phyloP scores from a whole-genome alignment of 2,329 filamentous ascomycete genomes.

The Trichophyton simii region DNA sequence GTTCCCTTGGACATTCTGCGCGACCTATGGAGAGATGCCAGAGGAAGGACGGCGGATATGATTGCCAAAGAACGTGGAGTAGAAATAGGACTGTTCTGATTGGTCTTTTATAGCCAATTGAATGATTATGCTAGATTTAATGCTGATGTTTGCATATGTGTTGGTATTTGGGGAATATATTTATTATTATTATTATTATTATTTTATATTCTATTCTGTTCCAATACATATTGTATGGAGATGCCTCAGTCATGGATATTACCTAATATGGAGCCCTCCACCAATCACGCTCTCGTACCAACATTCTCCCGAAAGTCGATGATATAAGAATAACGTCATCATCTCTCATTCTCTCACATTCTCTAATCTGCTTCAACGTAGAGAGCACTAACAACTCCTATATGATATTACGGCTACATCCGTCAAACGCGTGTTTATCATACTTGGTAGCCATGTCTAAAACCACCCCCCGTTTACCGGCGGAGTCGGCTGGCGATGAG shows the following conservation, averaged over 20 bases:
- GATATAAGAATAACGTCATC: neutral
- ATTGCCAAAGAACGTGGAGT: constrained; percentile 8
- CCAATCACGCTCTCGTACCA: neutral
- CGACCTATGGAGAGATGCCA: constrained; percentile 6
- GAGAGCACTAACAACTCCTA: constrained; percentile 2
- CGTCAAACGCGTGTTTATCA: neutral
- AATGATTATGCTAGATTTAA: neutral
- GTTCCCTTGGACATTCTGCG: constrained; percentile 7
- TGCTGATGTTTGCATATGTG: neutral
- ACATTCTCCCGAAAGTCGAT: neutral
- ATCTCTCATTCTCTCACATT: neutral
- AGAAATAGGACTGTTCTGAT: constrained; percentile 10
- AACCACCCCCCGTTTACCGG: neutral
- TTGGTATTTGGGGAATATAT: too few species aligned
- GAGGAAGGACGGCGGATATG: constrained; percentile 6
- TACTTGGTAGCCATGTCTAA: neutral
- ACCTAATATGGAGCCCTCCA: too few species aligned
- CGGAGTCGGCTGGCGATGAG: neutral
- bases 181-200: too few species aligned
- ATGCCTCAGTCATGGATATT: too few species aligned
- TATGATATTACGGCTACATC: neutral
- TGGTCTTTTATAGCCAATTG: too few species aligned
- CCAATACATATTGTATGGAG: too few species aligned
- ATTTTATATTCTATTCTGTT: too few species aligned
- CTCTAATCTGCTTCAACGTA: neutral